Evolutionary conservation across 2,329 filamentous ascomycete genomes (phyloP), one percentile per base, ranked within the genome.

Genomic region (Cadophora luteo-olivacea): DNA sequence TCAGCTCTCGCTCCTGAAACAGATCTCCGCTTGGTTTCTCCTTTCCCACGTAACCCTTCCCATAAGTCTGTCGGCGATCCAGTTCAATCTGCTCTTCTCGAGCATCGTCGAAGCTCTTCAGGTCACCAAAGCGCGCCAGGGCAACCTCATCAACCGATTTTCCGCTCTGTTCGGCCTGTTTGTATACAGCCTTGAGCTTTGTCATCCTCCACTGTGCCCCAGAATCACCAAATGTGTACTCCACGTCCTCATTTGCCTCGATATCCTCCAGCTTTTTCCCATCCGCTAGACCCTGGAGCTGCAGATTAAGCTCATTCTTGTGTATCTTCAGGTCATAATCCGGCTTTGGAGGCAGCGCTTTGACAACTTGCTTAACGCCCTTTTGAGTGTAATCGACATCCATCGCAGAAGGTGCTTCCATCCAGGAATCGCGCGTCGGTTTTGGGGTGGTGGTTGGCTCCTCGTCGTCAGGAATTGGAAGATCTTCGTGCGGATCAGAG

Each of bases 121-220:
- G 77, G 72, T 88, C 89, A 1, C 94, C 95, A 76, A 92, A 97
- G 14, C 93, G 86, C 74, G 97, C 92, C 48, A 92, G 75, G 0
- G 94, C 96, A 61, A 98, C 84, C 0, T 97, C 92, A 7, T 98
- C 95, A 0, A 97, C 84, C 0, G 87, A 75, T n/a, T 85, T 85
- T 0, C 89, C 90, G 0, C 84, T 89, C 74, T 96, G 90, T 73
- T 97, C 86, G 0, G 94, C 93, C 65, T 90, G 86, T 32, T 88
- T 87, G 79, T 97, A 97, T 1, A 97, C 92, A 12, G 89, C 91
- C 72, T 92, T 94, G 38, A 99, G 87, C 79, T 94, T 97, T 6
- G 91, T 97, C 94, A 99, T 97, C 61, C 97, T 90, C 96, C 97
- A 99, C 75, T 93, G 88, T 16, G 94, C 95, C 0, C 96, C 95